These are phyloP conservation scores for Nyctanthes arbortristis DNA, from an alignment of 257 asterid genomes.

Conservation along the genomic window DNA sequence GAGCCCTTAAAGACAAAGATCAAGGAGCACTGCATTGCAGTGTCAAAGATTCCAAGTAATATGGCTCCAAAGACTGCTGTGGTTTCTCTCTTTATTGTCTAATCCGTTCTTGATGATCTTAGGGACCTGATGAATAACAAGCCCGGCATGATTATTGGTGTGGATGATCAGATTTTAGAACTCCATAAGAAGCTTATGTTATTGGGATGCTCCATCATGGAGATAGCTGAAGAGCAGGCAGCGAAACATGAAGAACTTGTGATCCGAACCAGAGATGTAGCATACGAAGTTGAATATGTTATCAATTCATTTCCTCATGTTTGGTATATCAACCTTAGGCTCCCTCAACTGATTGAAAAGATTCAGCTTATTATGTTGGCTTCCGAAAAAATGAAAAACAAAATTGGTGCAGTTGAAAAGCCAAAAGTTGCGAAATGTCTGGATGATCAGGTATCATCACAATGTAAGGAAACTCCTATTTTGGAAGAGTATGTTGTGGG, in stretches of 20 bases:
- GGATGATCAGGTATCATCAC: too few species aligned
- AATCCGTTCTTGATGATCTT: conserved; percentile 23
- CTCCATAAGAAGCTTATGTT: conserved; percentile 14
- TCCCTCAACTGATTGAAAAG: conserved; percentile 10
- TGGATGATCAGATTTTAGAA: too few species aligned
- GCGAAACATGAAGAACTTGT: conserved; percentile 1
- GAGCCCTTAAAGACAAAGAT: conserved; percentile 9
- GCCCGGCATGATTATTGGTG: conserved; percentile 5
- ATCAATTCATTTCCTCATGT: conserved; percentile 14
- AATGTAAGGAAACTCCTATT: neutral
- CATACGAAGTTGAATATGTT: conserved; percentile 26
- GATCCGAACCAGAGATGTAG: conserved; percentile 11
- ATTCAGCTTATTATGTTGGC: too few species aligned
- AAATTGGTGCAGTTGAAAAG: too few species aligned
- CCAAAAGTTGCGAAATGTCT: too few species aligned
- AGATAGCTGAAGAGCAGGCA: neutral
- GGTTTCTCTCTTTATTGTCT: conserved; percentile 21
- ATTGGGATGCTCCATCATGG: conserved; percentile 7
- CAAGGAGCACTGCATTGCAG: conserved; percentile 10
- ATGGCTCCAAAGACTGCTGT: conserved; percentile 4
- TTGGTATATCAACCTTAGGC: conserved; percentile 16
- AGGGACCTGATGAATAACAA: conserved; percentile 11
- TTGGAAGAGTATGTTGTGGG: conserved; percentile 24
- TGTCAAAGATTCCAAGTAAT: neutral
- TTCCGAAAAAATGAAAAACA: conserved; percentile 4